Evolutionary conservation across 139 green algal genomes (phyloP).

Genomic region (Nannochloris sp.): DNA sequence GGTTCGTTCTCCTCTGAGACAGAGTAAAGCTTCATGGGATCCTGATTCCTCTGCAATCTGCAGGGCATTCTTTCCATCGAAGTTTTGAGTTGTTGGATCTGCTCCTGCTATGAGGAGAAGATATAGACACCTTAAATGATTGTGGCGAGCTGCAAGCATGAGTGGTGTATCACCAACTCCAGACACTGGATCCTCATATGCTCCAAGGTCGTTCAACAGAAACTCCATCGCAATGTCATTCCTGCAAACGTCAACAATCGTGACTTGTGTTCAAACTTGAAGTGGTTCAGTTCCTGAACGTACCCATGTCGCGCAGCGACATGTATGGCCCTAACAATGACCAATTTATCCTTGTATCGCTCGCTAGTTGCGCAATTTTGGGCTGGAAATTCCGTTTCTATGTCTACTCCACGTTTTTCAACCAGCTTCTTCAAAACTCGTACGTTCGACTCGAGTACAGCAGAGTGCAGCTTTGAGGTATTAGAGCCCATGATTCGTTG

Average conservation of each 20-base stretch:
- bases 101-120: background rate
- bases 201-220: background rate
- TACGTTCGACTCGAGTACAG: background rate
- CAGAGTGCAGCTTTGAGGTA: background rate
- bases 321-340: background rate
- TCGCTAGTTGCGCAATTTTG: background rate
- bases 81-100: background rate
- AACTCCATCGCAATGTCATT: too few species aligned
- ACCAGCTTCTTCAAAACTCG: background rate
- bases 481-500: background rate
- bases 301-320: slow-evolving; percentile 1
- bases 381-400: background rate
- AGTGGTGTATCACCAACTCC: background rate
- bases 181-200: background rate
- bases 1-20: background rate
- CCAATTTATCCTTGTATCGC: background rate
- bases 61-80: background rate
- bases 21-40: background rate
- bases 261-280: too few species aligned
- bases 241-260: too few species aligned
- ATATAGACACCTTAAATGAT: background rate
- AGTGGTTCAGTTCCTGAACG: background rate
- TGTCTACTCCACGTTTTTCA: background rate
- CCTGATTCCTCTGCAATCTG: background rate
- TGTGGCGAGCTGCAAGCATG: background rate